phyloP scores from a whole-genome alignment of 1,284 basidiomycete species.

The Apiotrichum montevideense region DNA sequence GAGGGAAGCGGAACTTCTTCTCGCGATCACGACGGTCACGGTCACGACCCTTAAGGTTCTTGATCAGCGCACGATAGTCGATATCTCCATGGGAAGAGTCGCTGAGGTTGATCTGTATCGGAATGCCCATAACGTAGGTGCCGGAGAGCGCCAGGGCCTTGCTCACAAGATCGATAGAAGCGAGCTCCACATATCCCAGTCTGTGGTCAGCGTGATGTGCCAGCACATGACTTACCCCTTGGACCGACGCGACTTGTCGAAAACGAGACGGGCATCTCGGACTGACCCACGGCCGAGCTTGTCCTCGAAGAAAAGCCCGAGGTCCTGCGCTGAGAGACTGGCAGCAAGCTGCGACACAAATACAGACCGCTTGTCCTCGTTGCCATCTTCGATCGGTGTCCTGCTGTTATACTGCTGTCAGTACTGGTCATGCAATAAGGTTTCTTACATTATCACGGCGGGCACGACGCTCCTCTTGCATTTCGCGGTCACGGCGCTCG shows the following conservation, averaged over 20 bases:
- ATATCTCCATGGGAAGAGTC: slow-evolving; percentile 74
- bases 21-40: slow-evolving; percentile 8
- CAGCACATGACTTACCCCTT: slow-evolving; percentile 66
- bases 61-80: slow-evolving; percentile 11
- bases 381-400: neutral
- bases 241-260: slow-evolving; percentile 85
- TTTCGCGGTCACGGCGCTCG: slow-evolving; percentile 38
- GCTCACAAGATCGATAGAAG: slow-evolving; percentile 78
- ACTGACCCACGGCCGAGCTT: slow-evolving; percentile 87
- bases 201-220: slow-evolving; percentile 37
- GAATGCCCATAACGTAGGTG: slow-evolving; percentile 94
- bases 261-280: slow-evolving; percentile 90
- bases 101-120: slow-evolving; percentile 90
- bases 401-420: neutral
- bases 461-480: slow-evolving; percentile 38
- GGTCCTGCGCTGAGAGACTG: slow-evolving; percentile 85
- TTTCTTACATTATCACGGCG: slow-evolving; percentile 18
- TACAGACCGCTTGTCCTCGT: slow-evolving; percentile 56
- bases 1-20: slow-evolving; percentile 26
- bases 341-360: slow-evolving; percentile 98
- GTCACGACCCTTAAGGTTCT: slow-evolving; percentile 8
- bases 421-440: neutral
- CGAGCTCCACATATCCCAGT: slow-evolving; percentile 96
- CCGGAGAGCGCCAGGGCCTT: slow-evolving; percentile 75
- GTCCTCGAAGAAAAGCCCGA: slow-evolving; percentile 98